Evolutionary conservation across 257 asterid species (phyloP), one percentile per base, ranked within the genome.

Genomic region (Schizonepeta tenuifolia): DNA sequence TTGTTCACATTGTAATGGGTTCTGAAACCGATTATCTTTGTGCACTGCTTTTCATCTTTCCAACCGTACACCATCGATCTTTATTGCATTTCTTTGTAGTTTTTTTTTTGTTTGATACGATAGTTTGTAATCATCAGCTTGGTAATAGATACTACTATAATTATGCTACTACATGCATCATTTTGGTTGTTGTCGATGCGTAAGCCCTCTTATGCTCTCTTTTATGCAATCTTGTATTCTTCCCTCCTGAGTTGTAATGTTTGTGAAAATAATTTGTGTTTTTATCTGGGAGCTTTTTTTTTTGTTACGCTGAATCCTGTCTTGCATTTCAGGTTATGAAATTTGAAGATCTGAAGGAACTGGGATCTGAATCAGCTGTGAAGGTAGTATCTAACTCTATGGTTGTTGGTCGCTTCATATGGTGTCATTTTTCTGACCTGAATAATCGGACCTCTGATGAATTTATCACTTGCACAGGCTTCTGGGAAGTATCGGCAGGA

Each of bases 401-500:
- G 20, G 20, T 21, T 20, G 9, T 18, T 33, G 46, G 15, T n/a
- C 15, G 7, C 12, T 15, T 10, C 7, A 3, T 8, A 7, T n/a
- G 33, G 18, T 71, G 28, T 51, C 17, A 28, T 49, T 33, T 62
- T 62, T 24, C 18, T 73, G 53, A 43, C 31, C 21, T 20, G 41
- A 36, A 57, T 72, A 20, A 15, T 6, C 24, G 1, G 60, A 54
- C 2, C 2, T 46, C 21, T 55, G 10, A 59, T 44, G 55, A 69
- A 11, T 13, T 44, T 63, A 1, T 60, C 51, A 46, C 53, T 50
- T 46, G 69, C 51, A 47, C 79, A 95, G 99, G 98, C 97, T 17
- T 79, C 90, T 7, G 99, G 99, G 72, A 95, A 95, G 89, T 95
- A 95, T 75, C 80, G 91, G 26, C 98, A 95, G 82, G 99, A 95